These are phyloP conservation scores for Lactarius tabidus DNA, from an alignment of 768 basidiomycete genomes.

Conservation along the genomic window DNA sequence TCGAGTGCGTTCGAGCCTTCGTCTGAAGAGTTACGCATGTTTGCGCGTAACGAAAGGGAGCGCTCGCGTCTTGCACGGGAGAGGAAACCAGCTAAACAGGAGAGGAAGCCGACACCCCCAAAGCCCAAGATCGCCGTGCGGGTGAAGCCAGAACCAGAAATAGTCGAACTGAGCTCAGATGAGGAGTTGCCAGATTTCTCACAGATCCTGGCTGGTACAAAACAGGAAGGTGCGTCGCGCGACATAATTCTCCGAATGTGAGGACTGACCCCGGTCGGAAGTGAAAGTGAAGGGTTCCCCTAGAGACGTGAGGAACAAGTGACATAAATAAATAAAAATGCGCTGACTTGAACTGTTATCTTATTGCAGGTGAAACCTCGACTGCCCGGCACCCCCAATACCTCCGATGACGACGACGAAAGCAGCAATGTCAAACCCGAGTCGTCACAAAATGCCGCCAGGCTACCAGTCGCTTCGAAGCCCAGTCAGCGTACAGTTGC, in stretches of 20 bases:
- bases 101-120: slow-evolving; percentile 25
- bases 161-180: slow-evolving; percentile 32
- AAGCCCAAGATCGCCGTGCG: slow-evolving; percentile 19
- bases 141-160: slow-evolving; percentile 19
- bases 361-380: slow-evolving; percentile 8
- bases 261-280: background rate
- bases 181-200: slow-evolving; percentile 52
- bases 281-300: background rate
- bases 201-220: slow-evolving; percentile 33
- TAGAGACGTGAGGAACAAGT: background rate
- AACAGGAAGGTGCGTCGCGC: slow-evolving; percentile 11
- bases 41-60: slow-evolving; percentile 32
- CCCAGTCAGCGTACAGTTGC: slow-evolving; percentile 36
- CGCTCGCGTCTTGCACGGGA: slow-evolving; percentile 8
- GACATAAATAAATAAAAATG: background rate
- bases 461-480: slow-evolving; percentile 31
- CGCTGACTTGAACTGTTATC: background rate
- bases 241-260: background rate
- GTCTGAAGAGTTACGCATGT: slow-evolving; percentile 48
- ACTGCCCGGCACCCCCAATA: background rate
- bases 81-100: background rate
- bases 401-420: slow-evolving; percentile 4
- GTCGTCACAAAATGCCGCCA: slow-evolving; percentile 1
- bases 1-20: slow-evolving; percentile 67
- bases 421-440: background rate